Evolutionary conservation across 2,329 filamentous ascomycete genomes (phyloP).

Genomic region (Sphaerulina musiva): DNA sequence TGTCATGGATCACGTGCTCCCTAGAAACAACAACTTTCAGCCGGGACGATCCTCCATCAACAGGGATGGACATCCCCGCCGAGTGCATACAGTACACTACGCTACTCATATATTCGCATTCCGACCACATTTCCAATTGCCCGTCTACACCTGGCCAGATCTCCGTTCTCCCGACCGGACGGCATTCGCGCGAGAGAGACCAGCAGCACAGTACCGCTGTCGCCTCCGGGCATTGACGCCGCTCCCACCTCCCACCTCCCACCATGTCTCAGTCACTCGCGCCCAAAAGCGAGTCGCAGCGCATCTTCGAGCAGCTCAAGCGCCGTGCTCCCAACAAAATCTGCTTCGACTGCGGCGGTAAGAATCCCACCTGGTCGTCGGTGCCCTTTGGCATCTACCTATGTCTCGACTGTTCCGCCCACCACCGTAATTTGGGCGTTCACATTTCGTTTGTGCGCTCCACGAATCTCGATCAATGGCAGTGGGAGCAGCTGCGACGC

Average conservation of each 20-base stretch:
- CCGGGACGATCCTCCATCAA: no score
- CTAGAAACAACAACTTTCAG: no score
- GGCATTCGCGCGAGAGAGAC: no score
- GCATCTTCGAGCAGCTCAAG: conserved; percentile 97
- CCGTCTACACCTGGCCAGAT: no score
- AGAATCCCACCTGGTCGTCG: conserved; percentile 97
- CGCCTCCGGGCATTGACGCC: conserved; percentile 1
- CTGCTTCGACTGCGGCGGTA: conserved; percentile 96
- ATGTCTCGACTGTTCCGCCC: conserved; percentile 93
- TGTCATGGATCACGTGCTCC: no score
- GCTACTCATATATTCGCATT: no score
- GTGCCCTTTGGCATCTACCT: conserved; percentile 89
- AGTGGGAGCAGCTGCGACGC: conserved; percentile 94
- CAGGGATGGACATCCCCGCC: no score
- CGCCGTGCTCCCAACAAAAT: conserved; percentile 93
- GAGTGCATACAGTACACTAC: no score
- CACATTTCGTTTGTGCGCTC: conserved; percentile 99
- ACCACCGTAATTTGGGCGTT: conserved; percentile 94
- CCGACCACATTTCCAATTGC: no score
- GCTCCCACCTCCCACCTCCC: background rate
- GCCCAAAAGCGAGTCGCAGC: conserved; percentile 89
- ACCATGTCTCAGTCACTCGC: conserved; percentile 54
- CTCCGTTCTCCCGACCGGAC: no score
- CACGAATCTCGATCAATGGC: conserved; percentile 95
- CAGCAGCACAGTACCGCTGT: background rate